Evolutionary conservation across 1,284 basidiomycete genomes (phyloP), one percentile per base, ranked within the genome.

Genomic region (Austroboletus novae-zelandiae): DNA sequence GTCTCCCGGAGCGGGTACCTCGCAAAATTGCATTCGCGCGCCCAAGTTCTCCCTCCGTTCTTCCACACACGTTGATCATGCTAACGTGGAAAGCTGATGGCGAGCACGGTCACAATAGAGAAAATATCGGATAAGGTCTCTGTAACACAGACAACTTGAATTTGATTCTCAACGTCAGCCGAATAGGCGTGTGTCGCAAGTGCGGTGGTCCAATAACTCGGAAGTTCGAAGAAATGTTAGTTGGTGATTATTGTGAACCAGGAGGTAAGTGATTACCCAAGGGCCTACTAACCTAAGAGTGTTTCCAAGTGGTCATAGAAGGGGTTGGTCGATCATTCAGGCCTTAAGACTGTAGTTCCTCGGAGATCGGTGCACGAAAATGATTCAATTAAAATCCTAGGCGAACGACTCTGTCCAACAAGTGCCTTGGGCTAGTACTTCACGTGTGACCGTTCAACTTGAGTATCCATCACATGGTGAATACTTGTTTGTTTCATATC

Each of bases 51-150:
- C 2, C 10, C 27, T 29, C 27, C 27, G 27, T 29, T 29, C 27
- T 29, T 29, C 27, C 27, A 29, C 27, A 59, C 23, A 61, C 67
- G 37, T 70, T 51, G 47, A 73, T 62, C n/a, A 71, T 75, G 44
- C 71, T 73, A 5, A 18, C 78, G 86, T 48, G 84, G 75, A 60
- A 89, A 71, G 30, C 84, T 79, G 61, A 89, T 82, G 39, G 86
- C 79, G 53, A 90, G 86, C 17, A 82, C 82, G 32, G 77, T 79
- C 23, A 81, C 78, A 32, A 85, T 74, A 58, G 91, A 91, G 76
- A 92, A 91, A 46, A 91, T 55, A 29, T 48, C 76, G 72, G 55
- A 70, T 75, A 58, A 78, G 80, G 75, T 79, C 50, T 73, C 65
- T 47, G 78, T 75, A 27, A 76, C 79, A 52, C 71, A 71, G 4